A percentile compares a stretch with the other conserved stretches of the same genome.
phyloP scores from a whole-genome alignment of 768 basidiomycete species.

The Clitopilus passeckerianus region DNA sequence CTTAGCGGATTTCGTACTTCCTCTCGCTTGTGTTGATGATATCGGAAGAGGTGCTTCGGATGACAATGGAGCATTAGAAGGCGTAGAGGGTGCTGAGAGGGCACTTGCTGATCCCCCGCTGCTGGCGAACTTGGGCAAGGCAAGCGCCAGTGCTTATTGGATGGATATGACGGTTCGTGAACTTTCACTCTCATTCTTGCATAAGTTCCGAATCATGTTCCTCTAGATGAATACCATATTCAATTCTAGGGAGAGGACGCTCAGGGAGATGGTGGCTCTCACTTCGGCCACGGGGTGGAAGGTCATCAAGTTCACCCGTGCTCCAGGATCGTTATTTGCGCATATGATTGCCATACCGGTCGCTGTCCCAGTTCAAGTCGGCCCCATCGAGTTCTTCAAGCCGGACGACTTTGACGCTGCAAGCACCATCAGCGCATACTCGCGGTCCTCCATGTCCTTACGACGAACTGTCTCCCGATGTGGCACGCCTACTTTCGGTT shows the following conservation, averaged over 20 bases:
- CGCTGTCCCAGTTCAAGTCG: neutral
- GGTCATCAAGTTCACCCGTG: slow-evolving; percentile 47
- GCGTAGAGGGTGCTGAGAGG: slow-evolving; percentile 46
- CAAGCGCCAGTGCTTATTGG: slow-evolving; percentile 66
- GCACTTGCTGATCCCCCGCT: slow-evolving; percentile 55
- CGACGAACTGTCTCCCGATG: slow-evolving; percentile 41
- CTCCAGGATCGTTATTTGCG: slow-evolving; percentile 64
- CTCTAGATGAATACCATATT: slow-evolving; percentile 64
- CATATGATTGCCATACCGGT: slow-evolving; percentile 66
- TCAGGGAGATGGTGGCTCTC: slow-evolving; percentile 56
- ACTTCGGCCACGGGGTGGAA: slow-evolving; percentile 59
- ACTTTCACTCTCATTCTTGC: neutral
- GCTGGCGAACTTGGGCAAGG: slow-evolving; percentile 71
- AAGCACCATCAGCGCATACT: neutral
- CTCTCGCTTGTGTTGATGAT: slow-evolving; percentile 62
- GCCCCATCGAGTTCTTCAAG: neutral
- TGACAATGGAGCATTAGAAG: slow-evolving; percentile 23
- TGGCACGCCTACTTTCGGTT: slow-evolving; percentile 61
- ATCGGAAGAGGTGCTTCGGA: slow-evolving; percentile 16
- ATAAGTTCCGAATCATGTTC: slow-evolving; percentile 1
- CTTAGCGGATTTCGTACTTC: slow-evolving; percentile 68
- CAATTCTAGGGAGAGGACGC: slow-evolving; percentile 66
- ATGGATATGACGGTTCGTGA: slow-evolving; percentile 58
- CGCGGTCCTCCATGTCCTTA: slow-evolving; percentile 13
- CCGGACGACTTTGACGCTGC: neutral